Percentiles rank a stretch among this genome's conserved stretches.
Conservation (phyloP, 495 filamentous ascomycete genomes). For the Astrothelium subdiscretum region DNA sequence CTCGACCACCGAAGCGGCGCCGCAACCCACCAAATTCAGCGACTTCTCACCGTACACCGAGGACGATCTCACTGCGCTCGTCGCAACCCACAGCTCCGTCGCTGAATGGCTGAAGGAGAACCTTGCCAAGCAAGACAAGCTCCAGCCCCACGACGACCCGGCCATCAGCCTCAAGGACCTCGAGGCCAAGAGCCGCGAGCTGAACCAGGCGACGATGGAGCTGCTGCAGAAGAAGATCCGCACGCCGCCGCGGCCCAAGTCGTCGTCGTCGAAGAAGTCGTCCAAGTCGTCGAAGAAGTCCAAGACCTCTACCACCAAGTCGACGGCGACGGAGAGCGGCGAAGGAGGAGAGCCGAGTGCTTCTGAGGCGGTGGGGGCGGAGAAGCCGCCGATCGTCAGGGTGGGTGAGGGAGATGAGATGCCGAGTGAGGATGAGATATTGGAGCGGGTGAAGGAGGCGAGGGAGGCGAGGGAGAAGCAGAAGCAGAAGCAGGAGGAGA, state of each 20-base stretch:
- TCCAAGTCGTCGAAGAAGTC: constrained; percentile 35
- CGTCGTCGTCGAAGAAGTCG: constrained; percentile 40
- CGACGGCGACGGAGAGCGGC: constrained; percentile 15
- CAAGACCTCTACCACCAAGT: constrained; percentile 15
- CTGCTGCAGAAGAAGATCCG: constrained; percentile 62
- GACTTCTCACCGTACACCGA: constrained; percentile 44
- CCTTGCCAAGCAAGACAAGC: constrained; percentile 49
- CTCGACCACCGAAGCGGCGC: constrained; percentile 27
- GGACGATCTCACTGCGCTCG: constrained; percentile 50
- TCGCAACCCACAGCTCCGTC: constrained; percentile 35
- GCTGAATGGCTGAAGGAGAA: constrained; percentile 57
- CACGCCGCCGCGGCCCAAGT: constrained; percentile 28
- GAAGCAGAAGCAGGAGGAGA: neutral
- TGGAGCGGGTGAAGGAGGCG: constrained; percentile 15
- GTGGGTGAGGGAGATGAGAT: constrained; percentile 16
- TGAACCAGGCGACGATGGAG: constrained; percentile 55
- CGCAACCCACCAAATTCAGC: constrained; percentile 28
- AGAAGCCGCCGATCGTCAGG: constrained; percentile 12
- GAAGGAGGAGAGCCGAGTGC: constrained; percentile 10
- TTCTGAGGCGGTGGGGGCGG: constrained; percentile 10
- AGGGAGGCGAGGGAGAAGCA: constrained; percentile 8
- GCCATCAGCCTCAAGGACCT: constrained; percentile 58
- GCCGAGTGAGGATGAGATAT: constrained; percentile 25
- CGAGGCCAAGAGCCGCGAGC: constrained; percentile 40
- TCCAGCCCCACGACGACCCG: constrained; percentile 58